Percentiles rank a stretch among this genome's conserved stretches.
Evolutionary conservation across 352 stramenopile genomes (phyloP).

Genomic region (Pythium dissotocum): DNA sequence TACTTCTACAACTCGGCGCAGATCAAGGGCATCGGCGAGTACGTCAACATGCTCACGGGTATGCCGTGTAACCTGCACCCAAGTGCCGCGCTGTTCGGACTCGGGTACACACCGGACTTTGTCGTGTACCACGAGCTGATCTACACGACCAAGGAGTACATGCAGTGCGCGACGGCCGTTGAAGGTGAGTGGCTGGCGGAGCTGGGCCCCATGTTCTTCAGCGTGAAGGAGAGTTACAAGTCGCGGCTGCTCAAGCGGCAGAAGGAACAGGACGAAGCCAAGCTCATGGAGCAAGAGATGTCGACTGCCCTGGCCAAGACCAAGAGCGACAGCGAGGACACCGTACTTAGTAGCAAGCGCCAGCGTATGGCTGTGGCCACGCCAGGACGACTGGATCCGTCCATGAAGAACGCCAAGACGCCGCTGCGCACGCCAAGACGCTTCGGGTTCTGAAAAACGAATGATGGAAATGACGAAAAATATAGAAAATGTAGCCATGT

Average conservation of each 20-base stretch:
- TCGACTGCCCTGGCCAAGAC: conserved; percentile 49
- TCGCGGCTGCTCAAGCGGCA: conserved; percentile 88
- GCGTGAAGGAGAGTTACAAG: conserved; percentile 96
- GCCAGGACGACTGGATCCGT: conserved; percentile 41
- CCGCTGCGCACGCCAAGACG: conserved; percentile 60
- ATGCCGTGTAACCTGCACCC: conserved; percentile 98
- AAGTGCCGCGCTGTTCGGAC: conserved; percentile 95
- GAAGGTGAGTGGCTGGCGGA: conserved; percentile 99
- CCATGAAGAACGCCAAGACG: conserved; percentile 38
- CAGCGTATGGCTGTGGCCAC: conserved; percentile 65
- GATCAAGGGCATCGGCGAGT: conserved; percentile 99
- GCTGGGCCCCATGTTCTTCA: conserved; percentile 99
- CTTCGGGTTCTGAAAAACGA: conserved; percentile 58
- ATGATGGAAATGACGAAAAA: not conserved
- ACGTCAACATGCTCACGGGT: conserved; percentile 99
- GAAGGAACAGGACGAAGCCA: conserved; percentile 76
- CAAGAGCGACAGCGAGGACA: conserved; percentile 16
- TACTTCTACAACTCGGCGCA: conserved; percentile 99
- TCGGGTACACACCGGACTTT: conserved; percentile 99
- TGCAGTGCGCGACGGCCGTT: conserved; percentile 97
- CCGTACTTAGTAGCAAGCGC: conserved; percentile 41
- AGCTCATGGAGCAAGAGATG: conserved; percentile 89
- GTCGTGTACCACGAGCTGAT: conserved; percentile 99
- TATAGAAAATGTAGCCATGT: conserved; percentile 19
- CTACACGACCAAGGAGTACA: conserved; percentile 98